Conservation (phyloP, 2,329 filamentous ascomycete species). For the Tolypocladium tropicale region DNA sequence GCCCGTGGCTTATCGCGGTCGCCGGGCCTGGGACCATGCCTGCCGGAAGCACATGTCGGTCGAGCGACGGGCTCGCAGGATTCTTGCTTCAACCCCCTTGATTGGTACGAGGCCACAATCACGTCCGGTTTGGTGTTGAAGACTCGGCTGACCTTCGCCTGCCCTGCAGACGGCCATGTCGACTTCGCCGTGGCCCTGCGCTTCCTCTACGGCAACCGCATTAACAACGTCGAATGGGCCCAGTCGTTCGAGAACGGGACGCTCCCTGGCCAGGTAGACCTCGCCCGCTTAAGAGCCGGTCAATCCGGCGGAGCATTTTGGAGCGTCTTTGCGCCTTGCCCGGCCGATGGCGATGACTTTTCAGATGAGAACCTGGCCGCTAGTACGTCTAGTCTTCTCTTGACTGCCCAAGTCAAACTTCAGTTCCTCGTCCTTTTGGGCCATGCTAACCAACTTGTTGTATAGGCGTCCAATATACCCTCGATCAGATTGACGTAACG, state of each 20-base stretch:
- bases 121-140: neutral
- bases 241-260: constrained; percentile 62
- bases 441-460: neutral
- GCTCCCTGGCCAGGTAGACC: constrained; percentile 63
- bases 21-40: constrained; percentile 11
- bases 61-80: constrained; percentile 34
- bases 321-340: constrained; percentile 77
- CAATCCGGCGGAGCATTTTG: constrained; percentile 81
- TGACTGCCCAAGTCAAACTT: neutral
- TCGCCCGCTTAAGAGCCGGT: constrained; percentile 63
- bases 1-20: constrained; percentile 13
- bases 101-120: constrained; percentile 28
- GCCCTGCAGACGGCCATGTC: constrained; percentile 67
- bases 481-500: constrained; percentile 68
- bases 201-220: constrained; percentile 58
- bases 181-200: constrained; percentile 73
- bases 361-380: constrained; percentile 60
- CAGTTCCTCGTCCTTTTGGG: neutral
- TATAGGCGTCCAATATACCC: constrained; percentile 52
- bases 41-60: constrained; percentile 21
- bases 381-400: constrained; percentile 48
- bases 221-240: constrained; percentile 66
- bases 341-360: constrained; percentile 60
- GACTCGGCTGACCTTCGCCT: neutral
- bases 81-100: constrained; percentile 35